phyloP scores from a whole-genome alignment of 2,329 filamentous ascomycete genomes.

The Didymella lethalis region DNA sequence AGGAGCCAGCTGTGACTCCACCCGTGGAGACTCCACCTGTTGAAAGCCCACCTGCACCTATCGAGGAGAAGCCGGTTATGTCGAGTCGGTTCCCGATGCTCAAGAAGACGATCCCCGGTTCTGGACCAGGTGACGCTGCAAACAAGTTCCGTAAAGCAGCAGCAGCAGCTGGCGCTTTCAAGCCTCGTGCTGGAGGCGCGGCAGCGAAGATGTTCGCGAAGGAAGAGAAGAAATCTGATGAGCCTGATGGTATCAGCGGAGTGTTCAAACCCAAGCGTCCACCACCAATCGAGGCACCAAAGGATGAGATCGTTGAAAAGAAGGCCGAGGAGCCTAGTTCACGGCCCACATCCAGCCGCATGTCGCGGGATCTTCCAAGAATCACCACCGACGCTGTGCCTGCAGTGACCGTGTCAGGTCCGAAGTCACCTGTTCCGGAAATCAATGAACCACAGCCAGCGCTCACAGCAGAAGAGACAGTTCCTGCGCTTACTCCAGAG shows the following conservation, averaged over 20 bases:
- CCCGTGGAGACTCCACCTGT: slow-evolving; percentile 8
- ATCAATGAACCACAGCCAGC: slow-evolving; percentile 25
- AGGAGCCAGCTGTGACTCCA: slow-evolving; percentile 21
- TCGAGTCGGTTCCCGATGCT: slow-evolving; percentile 84
- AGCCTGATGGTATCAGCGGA: slow-evolving; percentile 86
- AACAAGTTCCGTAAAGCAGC: slow-evolving; percentile 83
- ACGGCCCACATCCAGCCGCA: slow-evolving; percentile 34
- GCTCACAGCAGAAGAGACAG: slow-evolving; percentile 27
- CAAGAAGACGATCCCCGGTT: slow-evolving; percentile 68
- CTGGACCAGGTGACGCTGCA: slow-evolving; percentile 74
- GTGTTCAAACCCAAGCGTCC: slow-evolving; percentile 76
- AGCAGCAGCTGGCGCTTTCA: slow-evolving; percentile 73
- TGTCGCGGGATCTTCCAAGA: slow-evolving; percentile 40
- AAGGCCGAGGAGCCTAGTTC: slow-evolving; percentile 35
- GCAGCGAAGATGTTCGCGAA: slow-evolving; percentile 76
- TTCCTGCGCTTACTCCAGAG: slow-evolving; percentile 52
- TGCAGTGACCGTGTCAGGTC: slow-evolving; percentile 47
- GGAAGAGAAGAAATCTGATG: slow-evolving; percentile 65
- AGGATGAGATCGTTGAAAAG: slow-evolving; percentile 38
- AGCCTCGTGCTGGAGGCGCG: slow-evolving; percentile 85
- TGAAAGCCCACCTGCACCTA: slow-evolving; percentile 1
- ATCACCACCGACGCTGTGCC: slow-evolving; percentile 47
- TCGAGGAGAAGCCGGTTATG: slow-evolving; percentile 58
- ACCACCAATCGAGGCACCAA: slow-evolving; percentile 36
- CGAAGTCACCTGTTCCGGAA: slow-evolving; percentile 33